Base-by-base conservation (phyloP, 139 green algal species). In the Limnomonas spitsbergensis region DNA sequence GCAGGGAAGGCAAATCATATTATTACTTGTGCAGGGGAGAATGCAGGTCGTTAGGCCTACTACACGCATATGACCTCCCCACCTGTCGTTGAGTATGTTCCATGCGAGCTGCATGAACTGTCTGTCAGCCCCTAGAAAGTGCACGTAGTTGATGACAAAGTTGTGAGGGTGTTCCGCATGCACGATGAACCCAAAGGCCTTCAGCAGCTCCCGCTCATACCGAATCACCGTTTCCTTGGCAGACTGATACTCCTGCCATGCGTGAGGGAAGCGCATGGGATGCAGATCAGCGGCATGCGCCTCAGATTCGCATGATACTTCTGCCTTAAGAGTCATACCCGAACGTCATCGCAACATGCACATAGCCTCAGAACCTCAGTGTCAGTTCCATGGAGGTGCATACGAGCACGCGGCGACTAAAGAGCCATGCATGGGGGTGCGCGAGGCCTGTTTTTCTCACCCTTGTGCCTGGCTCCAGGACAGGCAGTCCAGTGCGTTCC, bases 1-100 rank as follows among this genome's bases (percentile, higher is more conserved):
- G n/a, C n/a, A n/a, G n/a, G n/a, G n/a, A n/a, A n/a, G n/a, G n/a
- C n/a, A n/a, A n/a, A n/a, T n/a, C n/a, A n/a, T n/a, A n/a, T n/a
- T n/a, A n/a, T n/a, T n/a, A n/a, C n/a, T n/a, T n/a, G n/a, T n/a
- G n/a, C n/a, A n/a, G n/a, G n/a, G n/a, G n/a, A n/a, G n/a, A n/a
- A n/a, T n/a, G n/a, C n/a, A n/a, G n/a, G n/a, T n/a, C n/a, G n/a
- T n/a, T n/a, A n/a, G n/a, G n/a, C n/a, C n/a, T n/a, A n/a, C n/a
- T n/a, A n/a, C n/a, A n/a, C n/a, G n/a, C n/a, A n/a, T n/a, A n/a
- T n/a, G n/a, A n/a, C n/a, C n/a, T n/a, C n/a, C n/a, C 32, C 42
- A 92, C 91, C 91, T 96, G 85, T 98, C 94, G 73, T 98, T 98
- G 2, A 88, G 81, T 3, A 98, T 77, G 78, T 92, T 96, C 93